Evolutionary conservation across 306 rosid genomes (phyloP).

Genomic region (Cicer cuneatum): DNA sequence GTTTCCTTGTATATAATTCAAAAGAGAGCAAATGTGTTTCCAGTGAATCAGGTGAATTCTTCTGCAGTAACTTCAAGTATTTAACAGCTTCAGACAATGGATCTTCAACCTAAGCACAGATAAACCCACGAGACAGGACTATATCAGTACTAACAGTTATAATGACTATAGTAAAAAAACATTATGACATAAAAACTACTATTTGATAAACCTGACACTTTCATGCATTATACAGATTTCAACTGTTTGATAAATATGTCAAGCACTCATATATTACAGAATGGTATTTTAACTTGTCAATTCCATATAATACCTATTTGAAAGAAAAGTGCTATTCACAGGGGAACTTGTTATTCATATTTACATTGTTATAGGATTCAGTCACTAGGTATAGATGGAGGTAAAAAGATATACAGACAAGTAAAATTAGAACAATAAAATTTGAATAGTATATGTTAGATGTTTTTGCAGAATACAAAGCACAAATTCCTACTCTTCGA

Average conservation of each 20-base stretch:
- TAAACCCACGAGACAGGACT: conserved; percentile 14
- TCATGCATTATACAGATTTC: not conserved
- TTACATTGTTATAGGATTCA: not conserved
- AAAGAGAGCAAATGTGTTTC: conserved; percentile 93
- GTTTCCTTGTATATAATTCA: conserved; percentile 85
- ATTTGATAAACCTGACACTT: conserved; percentile 4
- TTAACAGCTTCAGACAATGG: conserved; percentile 87
- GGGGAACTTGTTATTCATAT: conserved; percentile 1
- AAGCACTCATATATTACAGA: not conserved
- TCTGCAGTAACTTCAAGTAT: conserved; percentile 95
- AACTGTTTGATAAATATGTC: not conserved
- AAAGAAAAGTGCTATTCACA: not conserved
- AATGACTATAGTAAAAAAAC: not conserved
- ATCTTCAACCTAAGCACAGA: conserved; percentile 70
- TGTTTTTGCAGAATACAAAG: not conserved
- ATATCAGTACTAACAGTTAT: conserved; percentile 24
- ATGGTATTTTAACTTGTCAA: conserved; percentile 22
- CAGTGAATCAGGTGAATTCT: conserved; percentile 78
- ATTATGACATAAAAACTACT: not conserved
- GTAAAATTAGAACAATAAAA: not conserved
- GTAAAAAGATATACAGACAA: not conserved
- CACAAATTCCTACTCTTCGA: not conserved
- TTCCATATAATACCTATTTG: not conserved
- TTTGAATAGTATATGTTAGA: not conserved
- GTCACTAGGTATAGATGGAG: not conserved